Base-by-base conservation (phyloP, 1,284 basidiomycete genomes). In the Rhodotorula sp. region DNA sequence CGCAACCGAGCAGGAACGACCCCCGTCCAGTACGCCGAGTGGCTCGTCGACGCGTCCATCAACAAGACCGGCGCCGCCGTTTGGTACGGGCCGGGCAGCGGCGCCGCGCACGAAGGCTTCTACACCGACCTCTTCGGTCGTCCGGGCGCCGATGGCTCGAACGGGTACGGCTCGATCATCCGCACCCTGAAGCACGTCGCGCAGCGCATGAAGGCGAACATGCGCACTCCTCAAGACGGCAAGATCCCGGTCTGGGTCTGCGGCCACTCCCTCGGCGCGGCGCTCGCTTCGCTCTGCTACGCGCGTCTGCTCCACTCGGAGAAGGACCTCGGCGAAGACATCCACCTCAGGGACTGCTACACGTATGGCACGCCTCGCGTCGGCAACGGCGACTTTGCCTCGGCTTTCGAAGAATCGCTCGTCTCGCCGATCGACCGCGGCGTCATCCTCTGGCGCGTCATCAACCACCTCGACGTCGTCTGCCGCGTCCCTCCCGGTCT, bases 1-100 rank as follows among this genome's bases (percentile, higher is more conserved):
- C 38, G 8, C 10, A 7, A 7, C 2, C 48, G 4, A 8, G 15
- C 48, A 71, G 69, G 81, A 10, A 82, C 82, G 16, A 75, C 77
- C 49, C 81, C 81, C 26, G 76, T 76, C 49, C 80, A 81, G 68
- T 82, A 82, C 72, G 49, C 69, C 62, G 70, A 76, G 66, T 69
- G 72, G 56, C 62, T 76, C 54, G 60, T 68, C 23, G 72, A 76
- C 38, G 70, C 72, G 0, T 49, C 67, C 28, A 72, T 76, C 66
- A 38, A 60, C 18, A 60, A 70, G 14, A 64, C 67, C 15, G 31
- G 60, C n/a, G 61, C 70, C 19, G 8, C 43, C 4, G 66, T 69
- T 48, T 74, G 60, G 64, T 74, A 64, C 62, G 72, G 72, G 7
- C 49, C 65, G 7, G 64, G 67, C 16, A 52, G 49, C 4, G 62